A percentile compares a stretch with the other conserved stretches of the same genome.
These are phyloP conservation scores for Lactarius vividus DNA, from an alignment of 768 basidiomycete species.

Conservation along the genomic window DNA sequence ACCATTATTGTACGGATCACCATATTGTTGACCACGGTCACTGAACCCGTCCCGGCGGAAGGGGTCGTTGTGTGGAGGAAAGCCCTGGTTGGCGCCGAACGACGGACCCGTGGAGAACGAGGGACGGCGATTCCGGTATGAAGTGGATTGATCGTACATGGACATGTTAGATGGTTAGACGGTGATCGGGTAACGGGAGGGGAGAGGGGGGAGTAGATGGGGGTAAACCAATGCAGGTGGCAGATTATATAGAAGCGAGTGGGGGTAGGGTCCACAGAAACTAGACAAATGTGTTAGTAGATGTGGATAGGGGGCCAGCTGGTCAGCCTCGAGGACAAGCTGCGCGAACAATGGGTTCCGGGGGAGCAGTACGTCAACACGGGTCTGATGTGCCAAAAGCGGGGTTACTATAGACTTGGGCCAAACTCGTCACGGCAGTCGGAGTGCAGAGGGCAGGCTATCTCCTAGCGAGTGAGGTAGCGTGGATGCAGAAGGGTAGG, in stretches of 20 bases:
- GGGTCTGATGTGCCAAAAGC: slow-evolving; percentile 17
- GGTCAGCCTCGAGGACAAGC: slow-evolving; percentile 25
- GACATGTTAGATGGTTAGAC: slow-evolving; percentile 14
- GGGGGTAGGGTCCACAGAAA: slow-evolving; percentile 9
- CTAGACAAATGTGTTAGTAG: slow-evolving; percentile 11
- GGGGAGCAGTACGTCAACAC: slow-evolving; percentile 23
- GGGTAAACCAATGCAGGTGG: slow-evolving; percentile 4
- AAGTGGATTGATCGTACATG: slow-evolving; percentile 11
- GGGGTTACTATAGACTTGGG: slow-evolving; percentile 15
- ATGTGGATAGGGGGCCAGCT: slow-evolving; percentile 22
- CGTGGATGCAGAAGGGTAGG: slow-evolving; percentile 19
- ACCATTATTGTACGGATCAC: slow-evolving; percentile 9
- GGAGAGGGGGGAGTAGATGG: background rate
- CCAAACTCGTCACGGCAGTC: slow-evolving; percentile 19
- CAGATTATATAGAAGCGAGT: slow-evolving; percentile 20
- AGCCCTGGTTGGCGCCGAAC: background rate
- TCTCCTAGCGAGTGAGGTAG: slow-evolving; percentile 16
- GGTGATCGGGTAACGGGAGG: slow-evolving; percentile 9
- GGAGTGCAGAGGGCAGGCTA: slow-evolving; percentile 8
- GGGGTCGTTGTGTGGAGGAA: slow-evolving; percentile 16
- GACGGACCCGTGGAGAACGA: slow-evolving; percentile 16
- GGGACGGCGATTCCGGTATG: slow-evolving; percentile 6
- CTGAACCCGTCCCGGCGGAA: slow-evolving; percentile 17
- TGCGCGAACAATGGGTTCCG: slow-evolving; percentile 10
- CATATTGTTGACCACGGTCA: slow-evolving; percentile 11